A percentile compares a stretch with the other conserved stretches of the same genome.
Evolutionary conservation across 768 basidiomycete genomes (phyloP).

Genomic region (Pulveroboletus sp.): DNA sequence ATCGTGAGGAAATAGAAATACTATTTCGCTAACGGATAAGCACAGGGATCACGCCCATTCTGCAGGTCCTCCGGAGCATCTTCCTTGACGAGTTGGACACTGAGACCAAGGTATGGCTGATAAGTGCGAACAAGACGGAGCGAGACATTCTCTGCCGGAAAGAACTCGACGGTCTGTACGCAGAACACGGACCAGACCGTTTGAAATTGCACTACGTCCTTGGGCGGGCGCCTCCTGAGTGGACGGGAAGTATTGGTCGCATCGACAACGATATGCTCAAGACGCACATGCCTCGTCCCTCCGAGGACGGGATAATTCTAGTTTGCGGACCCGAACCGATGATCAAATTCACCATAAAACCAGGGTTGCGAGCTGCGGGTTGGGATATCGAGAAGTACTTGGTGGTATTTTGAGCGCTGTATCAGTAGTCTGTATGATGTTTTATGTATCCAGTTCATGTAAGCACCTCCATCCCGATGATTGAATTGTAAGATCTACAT

Average conservation of each 20-base stretch:
- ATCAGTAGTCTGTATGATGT: no score
- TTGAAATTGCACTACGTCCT: constrained; percentile 45
- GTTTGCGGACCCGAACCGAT: constrained; percentile 49
- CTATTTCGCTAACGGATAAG: background rate
- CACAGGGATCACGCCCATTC: constrained; percentile 51
- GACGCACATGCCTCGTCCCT: constrained; percentile 38
- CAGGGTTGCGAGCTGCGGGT: constrained; percentile 31
- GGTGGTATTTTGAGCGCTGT: constrained; percentile 39
- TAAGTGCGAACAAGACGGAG: constrained; percentile 45
- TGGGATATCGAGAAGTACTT: constrained; percentile 34
- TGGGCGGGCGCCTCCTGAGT: constrained; percentile 29
- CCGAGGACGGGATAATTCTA: constrained; percentile 38
- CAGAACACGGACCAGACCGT: constrained; percentile 26
- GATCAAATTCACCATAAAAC: constrained; percentile 31
- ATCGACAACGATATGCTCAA: constrained; percentile 38
- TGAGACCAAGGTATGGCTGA: constrained; percentile 41
- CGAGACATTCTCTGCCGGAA: constrained; percentile 49
- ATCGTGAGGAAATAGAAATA: background rate
- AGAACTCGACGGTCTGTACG: constrained; percentile 42
- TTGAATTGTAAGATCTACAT: no score
- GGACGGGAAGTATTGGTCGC: constrained; percentile 41
- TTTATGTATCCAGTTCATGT: no score
- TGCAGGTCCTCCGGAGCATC: constrained; percentile 50
- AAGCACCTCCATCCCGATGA: no score
- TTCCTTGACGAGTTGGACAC: constrained; percentile 37